Base-by-base conservation (phyloP, 2,329 filamentous ascomycete genomes). In the Dothidotthia symphoricarpi region DNA sequence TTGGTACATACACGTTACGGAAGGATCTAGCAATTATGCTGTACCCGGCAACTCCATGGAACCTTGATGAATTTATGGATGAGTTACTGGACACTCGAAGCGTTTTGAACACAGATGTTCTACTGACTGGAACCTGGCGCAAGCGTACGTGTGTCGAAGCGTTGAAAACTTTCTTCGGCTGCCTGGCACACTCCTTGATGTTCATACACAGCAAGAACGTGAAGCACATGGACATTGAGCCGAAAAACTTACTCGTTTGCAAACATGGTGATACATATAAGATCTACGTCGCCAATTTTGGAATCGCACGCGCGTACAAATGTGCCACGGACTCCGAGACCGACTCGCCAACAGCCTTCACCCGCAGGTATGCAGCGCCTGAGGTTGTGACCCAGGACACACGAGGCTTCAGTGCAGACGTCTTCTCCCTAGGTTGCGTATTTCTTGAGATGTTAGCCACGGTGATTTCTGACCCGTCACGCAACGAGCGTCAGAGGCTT, bases 341-440 rank as follows among this genome's bases (percentile, higher is more conserved):
- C 1, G 36, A 43, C 12, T n/a, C 28, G 1, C 47, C 45, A 3
- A 52, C 44, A 1, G 30, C 34, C 1, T 58, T 52, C 27, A 59
- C 51, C 1, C 31, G 41, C 5, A 45, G 29, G 8, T 59, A 61
- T 24, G 47, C 55, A 0, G 53, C 53, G 1, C 55, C 57, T 1
- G 57, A 61, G 32, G 55, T 61, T 13, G 49, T 51, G 0, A 16
- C 30, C 12, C 37, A 47, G 29, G 32, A 45, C 4, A 43, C 16
- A 24, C 31, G 53, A 28, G 52, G 49, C 1, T 24, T 48, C 9
- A 26, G 38, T 3, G 49, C 53, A 4, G 55, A 61, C 24, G 35
- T 57, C 6, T 60, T 58, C 19, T 55, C 53, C 2, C 33, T 60
- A 0, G 51, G 55, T 2, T 57, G 49, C 24, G 55, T 59, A 2